Percentiles rank a stretch among this genome's conserved stretches.
These are phyloP conservation scores for Saccharomycopsis lassenensis DNA, from an alignment of 805 yeast genomes.

Conservation along the genomic window DNA sequence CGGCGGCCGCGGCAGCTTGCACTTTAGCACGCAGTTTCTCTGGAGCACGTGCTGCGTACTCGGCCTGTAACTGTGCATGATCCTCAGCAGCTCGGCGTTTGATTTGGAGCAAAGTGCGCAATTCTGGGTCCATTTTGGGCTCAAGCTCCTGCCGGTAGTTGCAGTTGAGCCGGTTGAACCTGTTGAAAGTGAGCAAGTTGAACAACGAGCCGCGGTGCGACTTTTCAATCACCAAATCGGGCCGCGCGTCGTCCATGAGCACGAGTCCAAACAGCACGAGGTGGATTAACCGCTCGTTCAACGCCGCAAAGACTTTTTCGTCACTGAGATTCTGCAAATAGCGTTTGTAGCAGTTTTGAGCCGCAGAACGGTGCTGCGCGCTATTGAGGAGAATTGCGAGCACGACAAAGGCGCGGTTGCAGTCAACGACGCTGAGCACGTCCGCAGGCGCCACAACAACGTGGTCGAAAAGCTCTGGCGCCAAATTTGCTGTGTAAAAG, in stretches of 20 bases:
- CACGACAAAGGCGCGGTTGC: slow-evolving; percentile 12
- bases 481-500: slow-evolving; percentile 8
- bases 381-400: slow-evolving; percentile 9
- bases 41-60: too few species aligned
- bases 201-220: slow-evolving; percentile 12
- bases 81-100: slow-evolving; percentile 4
- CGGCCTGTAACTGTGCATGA: too few species aligned
- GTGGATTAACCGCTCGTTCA: slow-evolving; percentile 5
- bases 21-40: not conserved
- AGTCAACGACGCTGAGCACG: slow-evolving; percentile 9
- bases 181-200: slow-evolving; percentile 17
- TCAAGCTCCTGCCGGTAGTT: slow-evolving; percentile 5
- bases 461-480: slow-evolving; percentile 5
- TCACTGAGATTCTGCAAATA: not conserved
- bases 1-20: not conserved
- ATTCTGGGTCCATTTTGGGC: slow-evolving; percentile 5
- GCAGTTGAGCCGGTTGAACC: slow-evolving; percentile 15
- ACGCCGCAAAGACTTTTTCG: slow-evolving; percentile 1
- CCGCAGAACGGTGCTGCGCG: not conserved
- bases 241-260: slow-evolving; percentile 11
- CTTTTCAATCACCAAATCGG: slow-evolving; percentile 11
- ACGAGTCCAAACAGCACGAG: slow-evolving; percentile 14
- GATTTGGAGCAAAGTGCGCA: slow-evolving; percentile 5
- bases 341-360: slow-evolving; percentile 4
- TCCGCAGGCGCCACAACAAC: not conserved